Evolutionary conservation across 2,329 filamentous ascomycete genomes (phyloP), one percentile per base, ranked within the genome.

Genomic region (Alternaria tenuissima): DNA sequence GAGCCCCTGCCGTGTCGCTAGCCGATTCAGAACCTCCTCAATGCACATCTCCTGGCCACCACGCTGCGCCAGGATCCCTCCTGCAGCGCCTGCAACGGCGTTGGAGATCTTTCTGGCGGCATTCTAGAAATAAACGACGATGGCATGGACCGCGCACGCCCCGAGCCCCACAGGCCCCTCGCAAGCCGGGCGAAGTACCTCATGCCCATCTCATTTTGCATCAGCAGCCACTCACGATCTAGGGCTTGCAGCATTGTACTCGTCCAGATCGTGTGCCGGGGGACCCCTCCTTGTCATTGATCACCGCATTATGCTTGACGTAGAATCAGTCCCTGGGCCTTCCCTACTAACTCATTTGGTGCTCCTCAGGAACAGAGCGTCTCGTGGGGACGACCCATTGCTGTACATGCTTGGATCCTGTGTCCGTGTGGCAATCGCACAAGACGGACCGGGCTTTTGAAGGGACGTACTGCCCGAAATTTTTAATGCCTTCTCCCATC

Each of bases 301-400:
- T 77, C 78, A 80, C 77, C 73, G 77, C 78, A 80, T 80, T 78
- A 78, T 80, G 78, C 77, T 78, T 77, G 75, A 78, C 76, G 71
- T 77, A 76, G 76, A 79, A 78, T 76, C 67, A 70, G 74, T 76
- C 72, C 74, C 73, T 70, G 71, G 73, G 69, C 76, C 78, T 79
- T 76, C 76, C 76, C 76, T 75, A 75, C 76, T 74, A 72, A 79
- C 76, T 75, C 73, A 71, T 71, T 75, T 71, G 68, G 74, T 76
- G 71, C 74, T 73, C 67, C 76, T 78, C 76, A 79, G 78, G 77
- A 78, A 80, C 77, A 75, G 73, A 72, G 66, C 76, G 79, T 80
- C 75, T 79, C 77, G 77, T 78, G 74, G 76, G 71, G 70, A 71
- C 69, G 72, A 63, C 70, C 72, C 74, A 76, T 74, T 70, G 70